Conservation (phyloP, 2,329 filamentous ascomycete species). For the Exophiala sp. region DNA sequence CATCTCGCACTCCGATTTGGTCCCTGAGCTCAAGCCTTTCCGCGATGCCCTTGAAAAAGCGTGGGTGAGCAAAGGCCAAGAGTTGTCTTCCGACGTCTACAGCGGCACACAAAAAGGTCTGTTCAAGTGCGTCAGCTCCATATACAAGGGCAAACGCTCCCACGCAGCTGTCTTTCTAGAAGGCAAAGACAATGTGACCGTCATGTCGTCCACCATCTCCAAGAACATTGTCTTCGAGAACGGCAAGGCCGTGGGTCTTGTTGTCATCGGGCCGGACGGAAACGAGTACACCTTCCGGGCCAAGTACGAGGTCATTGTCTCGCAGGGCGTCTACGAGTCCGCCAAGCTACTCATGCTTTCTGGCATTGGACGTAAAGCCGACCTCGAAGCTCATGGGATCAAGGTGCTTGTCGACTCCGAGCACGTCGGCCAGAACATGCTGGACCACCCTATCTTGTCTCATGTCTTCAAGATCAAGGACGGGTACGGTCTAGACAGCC, state of each 20-base stretch:
- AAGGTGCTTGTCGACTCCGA: constrained; percentile 53
- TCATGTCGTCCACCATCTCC: constrained; percentile 48
- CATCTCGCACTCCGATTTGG: constrained; percentile 53
- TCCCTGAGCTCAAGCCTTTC: constrained; percentile 52
- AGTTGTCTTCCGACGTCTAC: constrained; percentile 54
- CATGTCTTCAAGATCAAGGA: constrained; percentile 43
- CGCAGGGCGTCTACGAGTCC: constrained; percentile 58
- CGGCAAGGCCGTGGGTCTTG: constrained; percentile 45
- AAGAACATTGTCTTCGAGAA: constrained; percentile 55
- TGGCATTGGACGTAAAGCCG: constrained; percentile 56
- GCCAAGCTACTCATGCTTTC: constrained; percentile 63
- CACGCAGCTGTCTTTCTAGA: constrained; percentile 51
- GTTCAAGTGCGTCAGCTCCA: constrained; percentile 52
- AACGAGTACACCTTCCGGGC: constrained; percentile 47
- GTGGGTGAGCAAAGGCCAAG: constrained; percentile 53
- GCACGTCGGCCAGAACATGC: constrained; percentile 62
- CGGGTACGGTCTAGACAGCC: constrained; percentile 37
- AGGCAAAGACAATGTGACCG: constrained; percentile 54
- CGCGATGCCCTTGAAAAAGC: constrained; percentile 42
- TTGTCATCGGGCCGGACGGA: constrained; percentile 42
- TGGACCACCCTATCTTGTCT: constrained; percentile 49
- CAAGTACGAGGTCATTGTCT: constrained; percentile 47
- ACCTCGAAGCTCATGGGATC: constrained; percentile 54
- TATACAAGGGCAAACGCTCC: constrained; percentile 57
- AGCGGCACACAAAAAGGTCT: constrained; percentile 55